phyloP scores from a whole-genome alignment of 2,329 filamentous ascomycete species.

The Cercospora sp. region DNA sequence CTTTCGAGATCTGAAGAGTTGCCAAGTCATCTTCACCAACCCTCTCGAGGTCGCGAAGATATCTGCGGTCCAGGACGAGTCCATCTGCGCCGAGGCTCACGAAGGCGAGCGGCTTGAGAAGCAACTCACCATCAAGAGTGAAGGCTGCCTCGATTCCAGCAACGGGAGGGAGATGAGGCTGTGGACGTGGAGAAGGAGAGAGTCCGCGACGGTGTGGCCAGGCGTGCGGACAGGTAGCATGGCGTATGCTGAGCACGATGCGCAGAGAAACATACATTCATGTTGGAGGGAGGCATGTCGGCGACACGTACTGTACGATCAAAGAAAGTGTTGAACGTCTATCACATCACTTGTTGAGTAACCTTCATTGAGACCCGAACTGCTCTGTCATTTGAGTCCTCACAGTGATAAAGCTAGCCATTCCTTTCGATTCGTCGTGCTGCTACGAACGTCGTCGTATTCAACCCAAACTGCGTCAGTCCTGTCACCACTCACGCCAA shows the following conservation, averaged over 20 bases:
- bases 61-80: neutral
- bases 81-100: neutral
- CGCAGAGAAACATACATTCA: neutral
- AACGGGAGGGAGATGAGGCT: neutral
- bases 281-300: neutral
- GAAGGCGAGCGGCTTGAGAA: neutral
- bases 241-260: neutral
- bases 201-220: neutral
- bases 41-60: neutral
- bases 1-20: neutral
- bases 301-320: neutral
- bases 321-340: neutral
- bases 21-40: neutral
- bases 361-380: neutral
- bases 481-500: neutral
- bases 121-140: neutral
- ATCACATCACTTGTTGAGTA: neutral
- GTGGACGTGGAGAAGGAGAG: neutral
- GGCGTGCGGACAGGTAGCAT: neutral
- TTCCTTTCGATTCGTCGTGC: neutral
- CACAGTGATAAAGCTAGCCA: neutral
- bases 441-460: neutral
- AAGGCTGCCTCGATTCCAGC: neutral
- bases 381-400: neutral
- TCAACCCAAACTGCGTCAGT: neutral